Evolutionary conservation across 441 rosid species (phyloP).

Genomic region (Gossypium gossypioides): DNA sequence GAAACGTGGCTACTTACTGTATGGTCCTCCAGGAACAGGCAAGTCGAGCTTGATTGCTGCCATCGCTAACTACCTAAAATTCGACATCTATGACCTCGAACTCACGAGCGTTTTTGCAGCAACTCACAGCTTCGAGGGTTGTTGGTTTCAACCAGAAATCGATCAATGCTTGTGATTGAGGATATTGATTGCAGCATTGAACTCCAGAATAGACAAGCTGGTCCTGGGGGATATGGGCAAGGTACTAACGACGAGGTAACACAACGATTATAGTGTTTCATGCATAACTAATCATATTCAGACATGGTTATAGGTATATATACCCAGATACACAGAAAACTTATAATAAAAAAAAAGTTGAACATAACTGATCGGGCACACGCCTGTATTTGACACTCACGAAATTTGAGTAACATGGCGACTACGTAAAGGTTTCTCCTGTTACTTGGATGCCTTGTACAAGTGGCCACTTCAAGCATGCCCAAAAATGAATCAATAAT

Average conservation of each 20-base stretch:
- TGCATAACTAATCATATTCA: background rate
- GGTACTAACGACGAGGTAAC: background rate
- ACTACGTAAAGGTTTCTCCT: too few species aligned
- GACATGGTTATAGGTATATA: too few species aligned
- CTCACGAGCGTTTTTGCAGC: background rate
- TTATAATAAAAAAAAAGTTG: too few species aligned
- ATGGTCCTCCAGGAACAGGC: conserved; percentile 18
- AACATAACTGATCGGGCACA: too few species aligned
- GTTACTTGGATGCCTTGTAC: too few species aligned
- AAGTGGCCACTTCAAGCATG: too few species aligned
- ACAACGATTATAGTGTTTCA: conserved; percentile 15
- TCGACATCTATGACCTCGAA: conserved; percentile 14
- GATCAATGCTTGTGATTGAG: conserved; percentile 18
- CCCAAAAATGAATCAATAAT: too few species aligned
- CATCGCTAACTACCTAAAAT: conserved; percentile 21
- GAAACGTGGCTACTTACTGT: conserved; percentile 24
- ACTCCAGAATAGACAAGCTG: background rate
- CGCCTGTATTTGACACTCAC: too few species aligned
- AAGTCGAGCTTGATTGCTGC: conserved; percentile 23
- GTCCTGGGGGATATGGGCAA: background rate
- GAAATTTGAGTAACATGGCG: too few species aligned
- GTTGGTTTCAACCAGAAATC: conserved; percentile 11
- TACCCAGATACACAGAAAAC: too few species aligned
- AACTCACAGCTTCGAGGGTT: conserved; percentile 1
- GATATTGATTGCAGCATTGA: conserved; percentile 19